Conservation (phyloP, 2,329 filamentous ascomycete genomes). For the Hypomyces perniciosus region DNA sequence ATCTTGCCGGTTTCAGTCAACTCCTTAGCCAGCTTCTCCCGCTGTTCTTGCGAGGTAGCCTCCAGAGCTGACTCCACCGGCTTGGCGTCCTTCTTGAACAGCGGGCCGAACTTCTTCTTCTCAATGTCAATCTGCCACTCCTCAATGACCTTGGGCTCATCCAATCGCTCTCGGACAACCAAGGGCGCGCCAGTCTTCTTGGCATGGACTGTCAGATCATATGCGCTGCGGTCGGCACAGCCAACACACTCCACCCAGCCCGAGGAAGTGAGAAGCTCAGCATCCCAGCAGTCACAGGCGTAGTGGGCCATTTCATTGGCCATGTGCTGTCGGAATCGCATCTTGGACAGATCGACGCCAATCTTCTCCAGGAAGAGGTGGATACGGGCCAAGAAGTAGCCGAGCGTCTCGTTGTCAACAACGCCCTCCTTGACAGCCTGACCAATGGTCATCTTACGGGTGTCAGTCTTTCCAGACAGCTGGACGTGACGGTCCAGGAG, state of each 20-base stretch:
- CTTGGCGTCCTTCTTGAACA: slow-evolving; percentile 92
- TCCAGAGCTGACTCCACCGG: slow-evolving; percentile 74
- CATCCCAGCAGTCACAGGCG: slow-evolving; percentile 96
- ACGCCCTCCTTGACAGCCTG: slow-evolving; percentile 76
- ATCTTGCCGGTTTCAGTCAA: slow-evolving; percentile 70
- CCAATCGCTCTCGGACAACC: slow-evolving; percentile 74
- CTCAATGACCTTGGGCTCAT: slow-evolving; percentile 72
- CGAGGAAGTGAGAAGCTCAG: slow-evolving; percentile 82
- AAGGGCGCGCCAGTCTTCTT: slow-evolving; percentile 87
- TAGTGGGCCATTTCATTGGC: slow-evolving; percentile 75
- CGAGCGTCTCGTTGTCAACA: slow-evolving; percentile 95
- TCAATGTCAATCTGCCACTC: slow-evolving; percentile 85
- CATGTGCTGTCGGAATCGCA: slow-evolving; percentile 98
- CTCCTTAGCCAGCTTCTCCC: slow-evolving; percentile 70
- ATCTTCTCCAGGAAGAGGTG: slow-evolving; percentile 85
- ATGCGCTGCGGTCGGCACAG: slow-evolving; percentile 91
- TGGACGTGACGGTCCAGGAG: slow-evolving; percentile 83
- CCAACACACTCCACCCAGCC: slow-evolving; percentile 99
- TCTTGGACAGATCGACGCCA: slow-evolving; percentile 78
- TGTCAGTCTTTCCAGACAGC: slow-evolving; percentile 74
- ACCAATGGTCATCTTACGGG: slow-evolving; percentile 70
- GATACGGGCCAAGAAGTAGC: slow-evolving; percentile 94
- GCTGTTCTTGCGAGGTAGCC: slow-evolving; percentile 70
- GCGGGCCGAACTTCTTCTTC: slow-evolving; percentile 92
- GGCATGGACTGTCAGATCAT: slow-evolving; percentile 85